Base-by-base conservation (phyloP, 441 rosid species). In the Arabidopsis lyrata region DNA sequence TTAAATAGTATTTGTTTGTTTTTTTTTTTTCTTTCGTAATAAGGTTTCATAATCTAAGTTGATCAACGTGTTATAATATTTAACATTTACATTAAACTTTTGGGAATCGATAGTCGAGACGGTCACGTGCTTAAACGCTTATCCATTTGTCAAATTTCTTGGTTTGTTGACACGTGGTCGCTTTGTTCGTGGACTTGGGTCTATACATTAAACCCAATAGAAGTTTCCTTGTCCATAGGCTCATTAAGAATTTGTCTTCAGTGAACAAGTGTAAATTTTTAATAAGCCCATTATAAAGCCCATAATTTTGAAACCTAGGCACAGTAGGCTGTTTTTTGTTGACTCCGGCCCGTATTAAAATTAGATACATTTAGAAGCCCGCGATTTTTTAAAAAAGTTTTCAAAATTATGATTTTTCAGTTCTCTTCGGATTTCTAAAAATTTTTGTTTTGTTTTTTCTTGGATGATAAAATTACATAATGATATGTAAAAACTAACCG, bases 81-180 rank as follows among this genome's bases (percentile, higher is more conserved):
- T 41, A 14, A 44, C 24, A 4, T 5, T 39, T 58, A 13, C 13
- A 42, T 3, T 24, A 3, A 32, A 41, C 49, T 62, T 29, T 29
- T 42, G 31, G 63, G 12, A 20, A 47, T 63, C 45, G 70, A 62
- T 59, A 49, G 52, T 27, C 66, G 53, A 62, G 53, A 62, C 47
- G 45, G 20, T 69, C 79, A 76, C 79, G 74, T 68, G 64, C 49
- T 59, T 34, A 47, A 66, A 56, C 22, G 52, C 58, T 59, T 52
- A 50, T 22, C 38, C 36, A 53, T 54, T 52, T 75, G 63, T 35
- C 64, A 32, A 34, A 68, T 67, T 67, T 53, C 13, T 41, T 34
- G 34, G 24, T 34, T 50, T 22, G 15, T 24, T 24, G 27, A 24
- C 68, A 60, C 68, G 68, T 38, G 44, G 59, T 47, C 6, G 59